Base-by-base conservation (phyloP, 164 flowering plant species). In the Magnolia officinalis region DNA sequence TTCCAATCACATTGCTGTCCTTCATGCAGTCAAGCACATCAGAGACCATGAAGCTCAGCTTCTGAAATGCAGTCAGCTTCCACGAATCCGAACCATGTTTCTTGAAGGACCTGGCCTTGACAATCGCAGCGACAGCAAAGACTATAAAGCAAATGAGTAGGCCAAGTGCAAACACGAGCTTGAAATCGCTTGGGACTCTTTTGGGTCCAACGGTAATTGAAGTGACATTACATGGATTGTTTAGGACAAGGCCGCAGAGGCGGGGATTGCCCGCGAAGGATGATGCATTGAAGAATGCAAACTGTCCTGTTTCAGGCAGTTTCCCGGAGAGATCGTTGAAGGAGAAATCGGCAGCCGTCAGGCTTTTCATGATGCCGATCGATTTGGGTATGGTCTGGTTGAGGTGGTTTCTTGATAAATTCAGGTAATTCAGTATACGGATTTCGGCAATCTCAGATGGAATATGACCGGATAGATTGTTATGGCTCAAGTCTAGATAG, bases 331-430 rank as follows among this genome's bases (percentile, higher is more conserved):
- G 83, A 61, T 93, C 88, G 75, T 96, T 96, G 94, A 88, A 94
- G 72, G 99, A 94, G 82, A 96, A 96, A 81, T 96, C 99, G 2
- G 92, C 97, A 16, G 74, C 82, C 0, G 96, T 93, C 79, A 96
- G 91, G 81, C 96, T 91, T 74, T 87, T 92, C 93, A 96, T 90
- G 70, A 87, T 80, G 2, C 94, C 98, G 23, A 96, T 82, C 4
- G 92, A 85, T 74, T 74, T 87, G 51, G 99, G 99, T 51, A 96
- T 88, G 78, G 85, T 37, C 20, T 87, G 83, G 75, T 76, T 89
- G 67, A 96, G 82, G 77, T 87, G 89, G 84, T 96, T 96, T 73
- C 92, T 80, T 8, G 99, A 94, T 29, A 96, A 67, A 73, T 96
- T 96, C 78, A 96, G 67, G 89, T 91, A 96, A 73, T 87, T 91